These are phyloP conservation scores for Aspergillus sp. DNA, from an alignment of 2,329 filamentous ascomycete genomes.

Conservation along the genomic window DNA sequence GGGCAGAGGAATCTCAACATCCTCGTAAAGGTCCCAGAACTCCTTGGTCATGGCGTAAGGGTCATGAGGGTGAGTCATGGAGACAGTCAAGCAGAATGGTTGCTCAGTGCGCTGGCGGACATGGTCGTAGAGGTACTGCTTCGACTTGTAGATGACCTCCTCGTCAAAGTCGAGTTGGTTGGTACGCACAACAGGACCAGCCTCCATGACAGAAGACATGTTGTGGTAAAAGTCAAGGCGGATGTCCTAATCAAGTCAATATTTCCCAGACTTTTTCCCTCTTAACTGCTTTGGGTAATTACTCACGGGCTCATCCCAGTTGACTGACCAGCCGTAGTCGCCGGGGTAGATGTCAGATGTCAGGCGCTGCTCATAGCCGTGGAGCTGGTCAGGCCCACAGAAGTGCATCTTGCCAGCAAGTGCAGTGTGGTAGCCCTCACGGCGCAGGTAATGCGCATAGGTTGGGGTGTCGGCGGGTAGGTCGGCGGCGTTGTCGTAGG, in stretches of 20 bases:
- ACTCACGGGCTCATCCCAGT: conserved; percentile 81
- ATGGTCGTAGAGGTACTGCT: conserved; percentile 87
- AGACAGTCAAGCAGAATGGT: conserved; percentile 87
- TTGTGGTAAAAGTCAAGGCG: conserved; percentile 96
- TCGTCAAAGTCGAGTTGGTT: conserved; percentile 97
- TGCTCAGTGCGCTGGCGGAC: conserved; percentile 75
- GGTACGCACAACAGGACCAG: conserved; percentile 81
- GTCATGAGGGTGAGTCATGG: conserved; percentile 91
- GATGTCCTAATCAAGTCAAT: conserved; percentile 34
- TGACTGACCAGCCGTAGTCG: conserved; percentile 91
- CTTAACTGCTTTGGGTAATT: not conserved
- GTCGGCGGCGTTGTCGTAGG: conserved; percentile 87
- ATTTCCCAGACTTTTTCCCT: conserved; percentile 1
- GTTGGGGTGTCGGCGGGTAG: conserved; percentile 83
- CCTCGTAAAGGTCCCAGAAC: conserved; percentile 91
- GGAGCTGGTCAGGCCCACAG: conserved; percentile 82
- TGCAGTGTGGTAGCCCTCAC: conserved; percentile 83
- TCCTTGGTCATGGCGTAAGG: conserved; percentile 92
- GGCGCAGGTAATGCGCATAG: conserved; percentile 86
- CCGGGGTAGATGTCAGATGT: conserved; percentile 96
- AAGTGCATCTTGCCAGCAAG: conserved; percentile 98
- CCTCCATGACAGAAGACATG: conserved; percentile 87
- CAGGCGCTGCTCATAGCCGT: conserved; percentile 87
- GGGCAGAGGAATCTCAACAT: conserved; percentile 80
- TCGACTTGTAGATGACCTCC: conserved; percentile 89